A percentile compares a stretch with the other conserved stretches of the same genome.
phyloP scores from a whole-genome alignment of 2,329 filamentous ascomycete species.

The Zasmidium angulare region DNA sequence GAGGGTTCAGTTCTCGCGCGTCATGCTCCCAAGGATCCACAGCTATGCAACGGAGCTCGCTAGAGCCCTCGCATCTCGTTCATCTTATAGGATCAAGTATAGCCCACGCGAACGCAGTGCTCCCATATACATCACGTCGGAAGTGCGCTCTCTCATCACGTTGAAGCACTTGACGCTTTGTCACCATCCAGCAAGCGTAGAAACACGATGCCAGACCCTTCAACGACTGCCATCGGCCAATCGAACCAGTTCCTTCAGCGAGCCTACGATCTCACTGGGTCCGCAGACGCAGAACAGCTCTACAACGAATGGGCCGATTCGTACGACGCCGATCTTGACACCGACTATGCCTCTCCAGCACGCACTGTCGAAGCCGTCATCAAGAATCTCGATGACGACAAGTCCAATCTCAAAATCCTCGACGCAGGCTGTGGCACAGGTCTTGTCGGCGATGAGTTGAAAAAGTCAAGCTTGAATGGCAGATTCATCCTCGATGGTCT shows the following conservation, averaged over 20 bases:
- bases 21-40: too few relatives aligned
- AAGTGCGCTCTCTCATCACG: too few relatives aligned
- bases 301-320: slow-evolving; percentile 20
- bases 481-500: slow-evolving; percentile 16
- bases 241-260: slow-evolving; percentile 13
- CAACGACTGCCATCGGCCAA: background rate
- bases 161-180: too few relatives aligned
- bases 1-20: too few relatives aligned
- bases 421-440: slow-evolving; percentile 21
- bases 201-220: background rate
- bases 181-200: too few relatives aligned
- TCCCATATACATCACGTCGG: too few relatives aligned
- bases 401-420: slow-evolving; percentile 8
- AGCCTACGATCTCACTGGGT: slow-evolving; percentile 12
- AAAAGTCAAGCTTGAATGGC: background rate
- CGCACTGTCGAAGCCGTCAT: slow-evolving; percentile 9
- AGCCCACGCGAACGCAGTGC: too few relatives aligned
- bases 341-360: slow-evolving; percentile 13
- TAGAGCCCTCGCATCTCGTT: too few relatives aligned
- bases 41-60: too few relatives aligned
- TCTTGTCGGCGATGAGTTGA: slow-evolving; percentile 10
- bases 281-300: slow-evolving; percentile 7
- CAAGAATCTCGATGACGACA: background rate
- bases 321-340: slow-evolving; percentile 15
- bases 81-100: too few relatives aligned